These are phyloP conservation scores for Eucalyptus albens DNA, from an alignment of 345 rosid species.

Conservation along the genomic window DNA sequence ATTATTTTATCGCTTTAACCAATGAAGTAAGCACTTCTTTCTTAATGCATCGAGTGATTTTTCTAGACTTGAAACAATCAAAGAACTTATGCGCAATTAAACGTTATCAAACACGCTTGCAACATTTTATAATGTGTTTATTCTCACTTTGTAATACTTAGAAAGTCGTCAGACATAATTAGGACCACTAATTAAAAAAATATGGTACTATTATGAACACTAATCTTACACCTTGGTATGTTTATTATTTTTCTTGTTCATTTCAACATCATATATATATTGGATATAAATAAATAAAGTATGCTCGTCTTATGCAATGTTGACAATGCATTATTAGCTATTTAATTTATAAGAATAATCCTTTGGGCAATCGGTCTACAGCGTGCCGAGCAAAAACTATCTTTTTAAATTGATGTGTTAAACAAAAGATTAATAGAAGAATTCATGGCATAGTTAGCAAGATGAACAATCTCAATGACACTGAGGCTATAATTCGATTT, in stretches of 20 bases:
- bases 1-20: not conserved
- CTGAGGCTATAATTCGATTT: not conserved
- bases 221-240: not conserved
- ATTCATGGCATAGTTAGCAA: not conserved
- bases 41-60: not conserved
- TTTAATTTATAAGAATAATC: not conserved
- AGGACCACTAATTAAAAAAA: not conserved
- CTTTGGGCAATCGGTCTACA: not conserved
- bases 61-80: not conserved
- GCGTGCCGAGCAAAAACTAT: not conserved
- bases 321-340: not conserved
- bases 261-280: not conserved
- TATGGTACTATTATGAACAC: not conserved
- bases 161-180: not conserved
- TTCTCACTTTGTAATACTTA: not conserved
- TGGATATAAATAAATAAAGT: not conserved
- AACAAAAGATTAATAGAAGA: not conserved
- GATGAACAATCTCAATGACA: not conserved
- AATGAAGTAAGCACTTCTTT: not conserved
- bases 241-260: not conserved
- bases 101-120: not conserved
- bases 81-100: not conserved
- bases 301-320: not conserved
- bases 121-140: not conserved
- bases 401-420: not conserved